Evolutionary conservation across 2,329 filamentous ascomycete species (phyloP), one percentile per base, ranked within the genome.

Genomic region (Alternaria dauci): DNA sequence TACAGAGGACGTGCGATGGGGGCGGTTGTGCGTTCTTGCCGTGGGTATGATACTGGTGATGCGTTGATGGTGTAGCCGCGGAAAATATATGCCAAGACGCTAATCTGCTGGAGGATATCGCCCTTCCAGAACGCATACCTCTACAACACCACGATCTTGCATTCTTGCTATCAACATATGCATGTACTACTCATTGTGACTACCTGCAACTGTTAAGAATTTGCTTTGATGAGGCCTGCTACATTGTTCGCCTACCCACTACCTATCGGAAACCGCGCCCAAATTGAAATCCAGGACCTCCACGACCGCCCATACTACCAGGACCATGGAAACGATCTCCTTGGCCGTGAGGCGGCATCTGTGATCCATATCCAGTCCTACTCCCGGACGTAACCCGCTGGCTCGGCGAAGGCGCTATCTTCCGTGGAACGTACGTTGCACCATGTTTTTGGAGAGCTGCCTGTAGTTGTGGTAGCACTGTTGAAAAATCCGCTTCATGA

Each of bases 81-180:
- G 59, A 61, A 61, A 61, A 62, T 55, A 2, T 38, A 23, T 55
- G 59, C 59, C 59, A 62, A 62, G 59, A n/a, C 36, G 20, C 44
- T 58, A 58, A 42, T 47, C 34, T 8, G 1, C 2, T 26, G 2
- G 18, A 7, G 11, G n/a, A 34, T 20, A 18, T 23, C 28, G 43
- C 26, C 26, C 28, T 3, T 28, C 1, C n/a, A 16, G 6, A n/a
- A 36, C 32, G n/a, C 26, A 23, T 14, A 6, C 11, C 1, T 8
- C 30, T 34, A 9, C 34, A n/a, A 36, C 4, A 18, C 1, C 16
- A 25, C 11, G 20, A 16, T 20, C 38, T 18, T 39, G 38, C 38
- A 38, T 38, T 8, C 16, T 38, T n/a, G 16, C n/a, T 38, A 4
- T 38, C 36, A 8, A 38, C 16, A 8, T 38, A 8, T 38, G 6